phyloP scores from a whole-genome alignment of 495 filamentous ascomycete species.

The Podospora bellae-mahoneyi region DNA sequence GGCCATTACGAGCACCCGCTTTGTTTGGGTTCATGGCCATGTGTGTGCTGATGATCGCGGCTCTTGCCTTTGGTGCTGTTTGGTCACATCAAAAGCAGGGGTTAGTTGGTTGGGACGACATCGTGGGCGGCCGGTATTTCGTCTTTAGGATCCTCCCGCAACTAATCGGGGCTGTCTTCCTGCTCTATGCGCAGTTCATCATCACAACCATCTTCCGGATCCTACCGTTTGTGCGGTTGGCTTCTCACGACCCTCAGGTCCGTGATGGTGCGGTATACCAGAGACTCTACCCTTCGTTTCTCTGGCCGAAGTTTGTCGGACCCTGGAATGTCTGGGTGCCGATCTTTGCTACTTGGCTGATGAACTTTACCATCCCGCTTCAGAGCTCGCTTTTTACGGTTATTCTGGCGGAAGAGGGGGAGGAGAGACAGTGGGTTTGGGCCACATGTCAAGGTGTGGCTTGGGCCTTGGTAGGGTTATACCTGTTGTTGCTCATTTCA shows the following conservation, averaged over 20 bases:
- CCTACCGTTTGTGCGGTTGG: slow-evolving; percentile 72
- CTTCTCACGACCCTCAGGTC: slow-evolving; percentile 49
- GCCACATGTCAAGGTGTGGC: slow-evolving; percentile 68
- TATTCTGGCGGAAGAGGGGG: slow-evolving; percentile 34
- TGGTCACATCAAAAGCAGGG: slow-evolving; percentile 64
- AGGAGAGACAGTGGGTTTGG: slow-evolving; percentile 64
- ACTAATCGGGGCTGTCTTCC: slow-evolving; percentile 65
- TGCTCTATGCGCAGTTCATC: slow-evolving; percentile 72
- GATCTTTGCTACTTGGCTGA: slow-evolving; percentile 44
- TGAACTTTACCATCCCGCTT: slow-evolving; percentile 46
- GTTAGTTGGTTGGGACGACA: slow-evolving; percentile 60
- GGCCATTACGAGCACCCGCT: slow-evolving; percentile 60
- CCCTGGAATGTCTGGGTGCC: slow-evolving; percentile 46
- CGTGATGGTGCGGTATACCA: slow-evolving; percentile 53
- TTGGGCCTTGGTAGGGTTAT: slow-evolving; percentile 74
- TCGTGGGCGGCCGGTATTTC: slow-evolving; percentile 73
- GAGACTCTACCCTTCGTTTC: slow-evolving; percentile 50
- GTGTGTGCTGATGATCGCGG: slow-evolving; percentile 67
- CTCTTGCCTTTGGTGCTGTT: slow-evolving; percentile 67
- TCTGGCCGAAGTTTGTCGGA: slow-evolving; percentile 45
- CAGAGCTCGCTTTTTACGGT: slow-evolving; percentile 49
- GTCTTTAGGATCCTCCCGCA: slow-evolving; percentile 81
- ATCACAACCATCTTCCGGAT: slow-evolving; percentile 72
- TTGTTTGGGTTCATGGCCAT: slow-evolving; percentile 56
- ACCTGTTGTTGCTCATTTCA: slow-evolving; percentile 61